Evolutionary conservation across 2,329 filamentous ascomycete species (phyloP).

Genomic region (Gnomoniopsis smithogilvyi): DNA sequence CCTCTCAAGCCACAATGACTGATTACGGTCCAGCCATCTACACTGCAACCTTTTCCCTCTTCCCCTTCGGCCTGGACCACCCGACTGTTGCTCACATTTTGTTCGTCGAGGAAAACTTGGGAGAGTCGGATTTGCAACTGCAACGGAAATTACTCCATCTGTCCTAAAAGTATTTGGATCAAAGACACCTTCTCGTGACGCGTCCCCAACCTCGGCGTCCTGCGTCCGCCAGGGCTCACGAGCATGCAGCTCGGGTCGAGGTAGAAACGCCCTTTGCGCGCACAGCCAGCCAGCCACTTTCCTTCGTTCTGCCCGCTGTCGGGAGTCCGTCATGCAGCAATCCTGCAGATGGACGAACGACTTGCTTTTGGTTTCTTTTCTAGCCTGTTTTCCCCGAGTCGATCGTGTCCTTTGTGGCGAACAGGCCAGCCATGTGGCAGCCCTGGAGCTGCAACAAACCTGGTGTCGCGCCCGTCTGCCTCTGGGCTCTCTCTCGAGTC

Average conservation of each 20-base stretch:
- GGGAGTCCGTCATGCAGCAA: conserved; percentile 11
- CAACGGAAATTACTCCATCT: not conserved
- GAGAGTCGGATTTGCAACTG: not conserved
- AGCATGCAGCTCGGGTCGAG: conserved; percentile 6
- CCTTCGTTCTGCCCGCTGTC: conserved; percentile 3
- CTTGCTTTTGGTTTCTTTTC: conserved; percentile 5
- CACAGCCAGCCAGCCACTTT: conserved; percentile 1
- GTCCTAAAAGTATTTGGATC: conserved; percentile 10
- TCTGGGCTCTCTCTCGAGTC: conserved; percentile 3
- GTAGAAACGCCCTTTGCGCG: not conserved
- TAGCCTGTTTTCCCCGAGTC: conserved; percentile 1
- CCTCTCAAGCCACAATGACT: too few relatives aligned
- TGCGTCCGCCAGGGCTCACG: conserved; percentile 1
- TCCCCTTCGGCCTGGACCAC: too few relatives aligned
- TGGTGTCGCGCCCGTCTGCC: not conserved
- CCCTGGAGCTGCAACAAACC: conserved; percentile 4
- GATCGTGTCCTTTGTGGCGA: not conserved
- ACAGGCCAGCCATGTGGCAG: conserved; percentile 2
- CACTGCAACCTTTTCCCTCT: too few relatives aligned
- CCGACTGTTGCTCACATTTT: not conserved
- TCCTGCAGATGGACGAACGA: conserved; percentile 7
- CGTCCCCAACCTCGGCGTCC: conserved; percentile 1
- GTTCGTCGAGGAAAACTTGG: not conserved
- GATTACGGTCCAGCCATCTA: too few relatives aligned
- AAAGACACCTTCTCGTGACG: conserved; percentile 5